These are phyloP conservation scores for Asterionellopsis glacialis DNA, from an alignment of 108 stramenopile species.

Conservation along the genomic window DNA sequence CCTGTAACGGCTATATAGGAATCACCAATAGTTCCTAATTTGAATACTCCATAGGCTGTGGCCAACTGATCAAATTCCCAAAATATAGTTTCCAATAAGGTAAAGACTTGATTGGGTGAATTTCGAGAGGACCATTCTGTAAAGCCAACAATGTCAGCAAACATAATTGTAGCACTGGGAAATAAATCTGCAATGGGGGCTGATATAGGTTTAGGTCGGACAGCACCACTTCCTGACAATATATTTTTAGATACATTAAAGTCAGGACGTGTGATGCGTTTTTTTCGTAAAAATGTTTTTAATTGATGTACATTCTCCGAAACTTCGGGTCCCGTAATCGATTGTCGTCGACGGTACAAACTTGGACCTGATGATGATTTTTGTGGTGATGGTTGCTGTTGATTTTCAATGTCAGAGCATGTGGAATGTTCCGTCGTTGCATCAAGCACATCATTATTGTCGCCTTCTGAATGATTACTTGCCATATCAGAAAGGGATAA, in stretches of 20 bases:
- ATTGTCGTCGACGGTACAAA: too few relatives aligned
- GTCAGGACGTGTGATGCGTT: not conserved
- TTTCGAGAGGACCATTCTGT: slow-evolving; percentile 46
- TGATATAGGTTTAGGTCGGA: too few relatives aligned
- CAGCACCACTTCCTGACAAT: not conserved
- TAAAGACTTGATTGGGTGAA: slow-evolving; percentile 51
- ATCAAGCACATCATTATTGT: too few relatives aligned
- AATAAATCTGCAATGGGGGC: slow-evolving; percentile 79
- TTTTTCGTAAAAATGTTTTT: not conserved
- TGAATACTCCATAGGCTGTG: slow-evolving; percentile 41
- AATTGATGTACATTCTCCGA: not conserved
- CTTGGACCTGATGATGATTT: too few relatives aligned
- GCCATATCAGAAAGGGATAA: too few relatives aligned
- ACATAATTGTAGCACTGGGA: slow-evolving; percentile 60
- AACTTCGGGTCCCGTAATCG: not conserved
- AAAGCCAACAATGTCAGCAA: slow-evolving; percentile 59
- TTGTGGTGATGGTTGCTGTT: too few relatives aligned
- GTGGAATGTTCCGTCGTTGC: too few relatives aligned
- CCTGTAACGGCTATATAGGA: slow-evolving; percentile 63
- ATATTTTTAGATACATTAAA: not conserved
- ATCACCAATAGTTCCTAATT: slow-evolving; percentile 53
- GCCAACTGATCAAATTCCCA: slow-evolving; percentile 53
- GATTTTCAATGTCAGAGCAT: too few relatives aligned
- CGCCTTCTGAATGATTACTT: too few relatives aligned
- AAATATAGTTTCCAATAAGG: slow-evolving; percentile 49